Percentiles rank a stretch among this genome's conserved stretches.
phyloP scores from a whole-genome alignment of 345 rosid genomes.

The Lepidium sativum region DNA sequence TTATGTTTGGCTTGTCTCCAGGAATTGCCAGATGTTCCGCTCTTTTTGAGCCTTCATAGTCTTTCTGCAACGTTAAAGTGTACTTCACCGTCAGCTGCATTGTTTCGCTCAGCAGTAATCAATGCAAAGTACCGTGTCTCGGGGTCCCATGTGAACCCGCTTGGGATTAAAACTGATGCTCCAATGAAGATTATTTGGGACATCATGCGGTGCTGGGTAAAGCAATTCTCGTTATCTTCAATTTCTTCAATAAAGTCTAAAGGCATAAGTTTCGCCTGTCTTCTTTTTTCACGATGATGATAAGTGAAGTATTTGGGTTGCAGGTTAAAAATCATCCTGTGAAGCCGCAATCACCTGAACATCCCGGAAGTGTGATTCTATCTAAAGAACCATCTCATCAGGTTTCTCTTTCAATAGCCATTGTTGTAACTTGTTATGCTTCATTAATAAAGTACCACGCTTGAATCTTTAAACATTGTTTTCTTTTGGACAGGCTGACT shows the following conservation, averaged over 20 bases:
- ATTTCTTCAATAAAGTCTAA: background rate
- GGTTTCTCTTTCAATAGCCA: constrained; percentile 26
- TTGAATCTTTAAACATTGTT: background rate
- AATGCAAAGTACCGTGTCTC: constrained; percentile 92
- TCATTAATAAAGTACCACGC: background rate
- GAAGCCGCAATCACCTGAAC: constrained; percentile 76
- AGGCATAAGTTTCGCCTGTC: background rate
- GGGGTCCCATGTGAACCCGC: constrained; percentile 86
- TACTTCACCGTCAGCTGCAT: constrained; percentile 91
- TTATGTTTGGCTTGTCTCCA: constrained; percentile 26
- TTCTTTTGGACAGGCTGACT: constrained; percentile 58
- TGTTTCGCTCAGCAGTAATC: constrained; percentile 89
- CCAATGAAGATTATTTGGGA: constrained; percentile 99
- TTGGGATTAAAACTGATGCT: constrained; percentile 94
- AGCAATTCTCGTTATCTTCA: background rate
- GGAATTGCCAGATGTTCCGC: constrained; percentile 95
- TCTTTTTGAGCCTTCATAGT: constrained; percentile 88
- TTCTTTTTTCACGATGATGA: background rate
- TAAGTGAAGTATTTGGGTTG: background rate
- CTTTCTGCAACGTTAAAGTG: constrained; percentile 92
- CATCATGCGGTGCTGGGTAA: constrained; percentile 99
- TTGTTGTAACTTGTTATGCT: background rate
- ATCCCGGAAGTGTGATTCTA: constrained; percentile 83
- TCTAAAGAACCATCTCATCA: constrained; percentile 81
- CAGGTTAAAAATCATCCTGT: constrained; percentile 93